A percentile compares a stretch with the other conserved stretches of the same genome.
phyloP scores from a whole-genome alignment of 306 rosid species.

The Vicia faba region DNA sequence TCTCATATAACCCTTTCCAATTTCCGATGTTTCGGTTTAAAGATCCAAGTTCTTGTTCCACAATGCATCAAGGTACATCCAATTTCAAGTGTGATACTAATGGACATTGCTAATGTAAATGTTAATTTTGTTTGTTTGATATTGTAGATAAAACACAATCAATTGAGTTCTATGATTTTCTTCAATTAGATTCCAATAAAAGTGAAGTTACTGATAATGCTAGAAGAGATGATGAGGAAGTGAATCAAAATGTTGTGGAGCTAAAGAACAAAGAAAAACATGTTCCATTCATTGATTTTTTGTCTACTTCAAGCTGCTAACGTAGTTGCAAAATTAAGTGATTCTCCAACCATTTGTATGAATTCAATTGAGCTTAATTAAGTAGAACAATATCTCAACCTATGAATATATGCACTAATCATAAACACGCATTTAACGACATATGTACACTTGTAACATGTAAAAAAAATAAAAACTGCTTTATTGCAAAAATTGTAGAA shows the following conservation, averaged over 20 bases:
- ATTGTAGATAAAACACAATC: slow-evolving; percentile 60
- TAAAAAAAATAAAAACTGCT: not conserved
- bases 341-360: slow-evolving; percentile 10
- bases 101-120: not conserved
- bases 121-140: not conserved
- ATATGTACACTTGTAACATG: slow-evolving; percentile 23
- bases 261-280: slow-evolving; percentile 38
- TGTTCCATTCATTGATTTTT: slow-evolving; percentile 62
- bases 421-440: slow-evolving; percentile 36
- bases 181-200: slow-evolving; percentile 68
- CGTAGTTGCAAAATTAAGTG: slow-evolving; percentile 11
- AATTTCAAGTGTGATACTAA: not conserved
- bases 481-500: not conserved
- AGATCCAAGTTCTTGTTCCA: slow-evolving; percentile 39
- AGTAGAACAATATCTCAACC: slow-evolving; percentile 28
- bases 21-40: slow-evolving; percentile 42
- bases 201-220: slow-evolving; percentile 76
- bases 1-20: slow-evolving; percentile 37
- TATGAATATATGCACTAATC: slow-evolving; percentile 21
- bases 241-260: slow-evolving; percentile 51
- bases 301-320: slow-evolving; percentile 48
- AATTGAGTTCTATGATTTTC: slow-evolving; percentile 80
- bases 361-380: slow-evolving; percentile 15
- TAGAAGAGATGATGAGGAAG: slow-evolving; percentile 78
- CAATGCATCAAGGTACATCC: slow-evolving; percentile 46